phyloP scores from a whole-genome alignment of 1,139 yeast genomes.

The Pneumocystis wakefieldiae region DNA sequence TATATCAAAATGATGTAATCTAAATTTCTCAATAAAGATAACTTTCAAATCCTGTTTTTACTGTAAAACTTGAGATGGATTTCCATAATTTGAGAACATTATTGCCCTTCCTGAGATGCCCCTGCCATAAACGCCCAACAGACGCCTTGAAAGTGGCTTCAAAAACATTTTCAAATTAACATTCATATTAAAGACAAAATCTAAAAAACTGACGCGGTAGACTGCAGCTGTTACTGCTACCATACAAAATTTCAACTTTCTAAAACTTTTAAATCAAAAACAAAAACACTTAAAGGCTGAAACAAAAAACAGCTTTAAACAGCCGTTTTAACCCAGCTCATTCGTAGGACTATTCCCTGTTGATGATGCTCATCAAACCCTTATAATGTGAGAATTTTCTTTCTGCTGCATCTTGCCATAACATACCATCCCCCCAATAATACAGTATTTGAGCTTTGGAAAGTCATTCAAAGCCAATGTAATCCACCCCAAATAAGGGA shows the following conservation, averaged over 20 bases:
- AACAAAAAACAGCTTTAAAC: too few species aligned
- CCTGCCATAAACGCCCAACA: not conserved
- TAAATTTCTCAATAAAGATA: not conserved
- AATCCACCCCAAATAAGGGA: constrained; percentile 84
- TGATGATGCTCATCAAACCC: not conserved
- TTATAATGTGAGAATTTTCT: not conserved
- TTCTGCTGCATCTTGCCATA: constrained; percentile 18
- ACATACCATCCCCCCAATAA: constrained; percentile 54
- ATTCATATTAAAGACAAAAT: not conserved
- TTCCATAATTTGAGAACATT: constrained; percentile 9
- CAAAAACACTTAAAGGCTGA: too few species aligned
- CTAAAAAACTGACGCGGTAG: too few species aligned
- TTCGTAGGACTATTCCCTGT: not conserved
- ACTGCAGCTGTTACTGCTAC: too few species aligned
- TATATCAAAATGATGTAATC: not conserved
- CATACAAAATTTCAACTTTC: too few species aligned
- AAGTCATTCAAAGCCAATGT: constrained; percentile 89
- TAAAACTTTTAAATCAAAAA: too few species aligned
- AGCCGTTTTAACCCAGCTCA: too few species aligned
- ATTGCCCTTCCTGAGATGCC: constrained; percentile 1
- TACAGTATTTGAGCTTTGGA: constrained; percentile 52
- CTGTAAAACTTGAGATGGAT: constrained; percentile 9
- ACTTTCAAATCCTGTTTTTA: not conserved
- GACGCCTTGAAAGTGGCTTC: not conserved
- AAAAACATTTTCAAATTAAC: not conserved